Conservation (phyloP, 371 early-diverging fungal species). For the Zychaea mexicana region DNA sequence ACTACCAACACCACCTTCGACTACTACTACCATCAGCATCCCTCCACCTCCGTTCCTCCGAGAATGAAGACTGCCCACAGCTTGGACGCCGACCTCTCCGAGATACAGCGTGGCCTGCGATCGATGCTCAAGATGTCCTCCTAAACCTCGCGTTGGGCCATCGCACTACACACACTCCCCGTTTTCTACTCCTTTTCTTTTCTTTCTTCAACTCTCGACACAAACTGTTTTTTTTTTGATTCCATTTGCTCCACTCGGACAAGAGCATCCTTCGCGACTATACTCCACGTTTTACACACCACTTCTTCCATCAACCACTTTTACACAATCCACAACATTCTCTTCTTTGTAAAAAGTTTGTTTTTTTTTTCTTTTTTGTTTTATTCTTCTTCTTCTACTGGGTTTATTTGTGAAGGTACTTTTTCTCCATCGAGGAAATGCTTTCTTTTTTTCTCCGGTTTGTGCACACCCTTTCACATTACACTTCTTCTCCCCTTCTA, state of each 20-base stretch:
- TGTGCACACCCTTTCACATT: background rate
- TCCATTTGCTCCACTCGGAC: background rate
- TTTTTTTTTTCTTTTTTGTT: background rate
- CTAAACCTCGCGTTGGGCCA: conserved; percentile 7
- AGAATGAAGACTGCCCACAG: conserved; percentile 5
- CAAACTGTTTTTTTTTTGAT: background rate
- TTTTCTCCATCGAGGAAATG: conserved; percentile 1
- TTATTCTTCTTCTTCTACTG: background rate
- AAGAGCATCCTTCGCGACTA: background rate
- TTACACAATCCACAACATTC: background rate
- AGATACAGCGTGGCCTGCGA: conserved; percentile 49
- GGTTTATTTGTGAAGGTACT: conserved; percentile 4
- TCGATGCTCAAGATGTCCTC: conserved; percentile 52
- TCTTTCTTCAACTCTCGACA: background rate
- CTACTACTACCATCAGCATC: no score
- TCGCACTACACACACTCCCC: background rate
- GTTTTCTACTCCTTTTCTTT: background rate
- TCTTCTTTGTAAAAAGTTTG: conserved; percentile 7
- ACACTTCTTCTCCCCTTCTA: background rate
- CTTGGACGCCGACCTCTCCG: conserved; percentile 33
- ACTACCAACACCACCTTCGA: no score
- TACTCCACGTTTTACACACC: background rate
- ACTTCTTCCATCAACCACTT: background rate
- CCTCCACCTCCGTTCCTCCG: background rate
- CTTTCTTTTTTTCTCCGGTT: conserved; percentile 8